Percentiles rank a stretch among this genome's conserved stretches.
These are phyloP conservation scores for Pyrenula massariospora DNA, from an alignment of 495 filamentous ascomycete genomes.

Conservation along the genomic window DNA sequence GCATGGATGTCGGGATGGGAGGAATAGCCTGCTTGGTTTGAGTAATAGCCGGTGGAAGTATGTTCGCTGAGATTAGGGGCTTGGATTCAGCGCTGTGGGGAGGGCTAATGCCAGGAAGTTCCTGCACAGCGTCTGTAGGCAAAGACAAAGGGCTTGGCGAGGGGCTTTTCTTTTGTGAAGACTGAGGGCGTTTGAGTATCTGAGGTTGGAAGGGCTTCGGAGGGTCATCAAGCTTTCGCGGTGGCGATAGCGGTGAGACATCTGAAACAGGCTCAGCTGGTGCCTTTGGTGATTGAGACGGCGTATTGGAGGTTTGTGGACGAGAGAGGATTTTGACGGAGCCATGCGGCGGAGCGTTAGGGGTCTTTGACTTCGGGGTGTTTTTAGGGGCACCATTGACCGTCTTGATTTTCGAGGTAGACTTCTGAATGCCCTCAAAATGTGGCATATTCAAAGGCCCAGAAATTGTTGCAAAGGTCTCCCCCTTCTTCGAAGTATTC, in stretches of 20 bases:
- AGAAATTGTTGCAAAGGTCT: conserved; percentile 35
- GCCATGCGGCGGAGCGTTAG: conserved; percentile 20
- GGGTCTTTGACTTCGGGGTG: not conserved
- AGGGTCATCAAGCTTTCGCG: conserved; percentile 16
- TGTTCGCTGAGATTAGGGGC: conserved; percentile 10
- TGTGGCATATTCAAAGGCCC: conserved; percentile 38
- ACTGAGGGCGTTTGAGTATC: conserved; percentile 35
- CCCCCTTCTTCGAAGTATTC: conserved; percentile 4
- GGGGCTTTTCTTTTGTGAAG: not conserved
- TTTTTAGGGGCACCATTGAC: conserved; percentile 6
- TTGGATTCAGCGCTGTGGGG: not conserved
- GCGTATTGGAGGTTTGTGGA: conserved; percentile 9
- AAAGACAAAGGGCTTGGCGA: conserved; percentile 6
- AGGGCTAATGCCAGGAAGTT: conserved; percentile 2
- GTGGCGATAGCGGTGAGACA: conserved; percentile 8
- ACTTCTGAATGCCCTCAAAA: conserved; percentile 27
- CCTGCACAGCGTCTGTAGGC: conserved; percentile 10
- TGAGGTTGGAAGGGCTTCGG: conserved; percentile 45
- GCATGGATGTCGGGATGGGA: conserved; percentile 3
- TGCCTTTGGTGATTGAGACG: conserved; percentile 1
- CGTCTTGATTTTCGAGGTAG: conserved; percentile 7
- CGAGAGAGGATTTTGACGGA: conserved; percentile 33
- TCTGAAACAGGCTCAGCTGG: conserved; percentile 4
- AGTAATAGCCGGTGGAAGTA: conserved; percentile 3
- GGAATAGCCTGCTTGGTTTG: conserved; percentile 14